A percentile compares a stretch with the other conserved stretches of the same genome.
These are phyloP conservation scores for Laetiporus sulphureus DNA, from an alignment of 1,284 basidiomycete species.

Conservation along the genomic window DNA sequence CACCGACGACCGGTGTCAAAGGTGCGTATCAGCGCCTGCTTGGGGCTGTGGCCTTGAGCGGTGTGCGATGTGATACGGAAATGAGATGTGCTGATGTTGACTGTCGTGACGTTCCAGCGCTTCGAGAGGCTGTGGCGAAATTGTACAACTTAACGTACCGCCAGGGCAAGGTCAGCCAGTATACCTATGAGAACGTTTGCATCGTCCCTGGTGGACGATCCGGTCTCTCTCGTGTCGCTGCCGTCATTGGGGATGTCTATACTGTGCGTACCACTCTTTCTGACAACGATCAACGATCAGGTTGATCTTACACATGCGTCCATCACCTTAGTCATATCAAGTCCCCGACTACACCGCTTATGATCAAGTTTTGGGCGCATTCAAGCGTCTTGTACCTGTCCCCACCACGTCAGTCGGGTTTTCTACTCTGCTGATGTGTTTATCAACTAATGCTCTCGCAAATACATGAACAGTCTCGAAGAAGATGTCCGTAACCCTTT, in stretches of 20 bases:
- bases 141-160: conserved; percentile 89
- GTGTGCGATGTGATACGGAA: conserved; percentile 1
- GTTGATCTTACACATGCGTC: conserved; percentile 11
- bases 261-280: conserved; percentile 37
- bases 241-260: conserved; percentile 83
- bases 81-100: conserved; percentile 12
- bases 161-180: conserved; percentile 71
- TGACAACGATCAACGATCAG: neutral
- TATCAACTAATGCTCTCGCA: no score
- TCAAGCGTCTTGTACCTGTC: conserved; percentile 85
- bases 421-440: neutral
- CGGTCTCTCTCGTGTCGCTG: conserved; percentile 85
- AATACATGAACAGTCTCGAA: conserved; percentile 47
- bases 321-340: conserved; percentile 59
- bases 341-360: conserved; percentile 87
- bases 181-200: conserved; percentile 87
- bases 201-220: conserved; percentile 89
- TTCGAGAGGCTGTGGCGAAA: conserved; percentile 75
- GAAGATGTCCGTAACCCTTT: no score
- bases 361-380: conserved; percentile 81
- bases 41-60: neutral
- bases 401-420: conserved; percentile 61
- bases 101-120: no score
- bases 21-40: conserved; percentile 31
- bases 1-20: conserved; percentile 89